phyloP scores from a whole-genome alignment of 192 early-diverging fungal species.

The Endogone sp. region DNA sequence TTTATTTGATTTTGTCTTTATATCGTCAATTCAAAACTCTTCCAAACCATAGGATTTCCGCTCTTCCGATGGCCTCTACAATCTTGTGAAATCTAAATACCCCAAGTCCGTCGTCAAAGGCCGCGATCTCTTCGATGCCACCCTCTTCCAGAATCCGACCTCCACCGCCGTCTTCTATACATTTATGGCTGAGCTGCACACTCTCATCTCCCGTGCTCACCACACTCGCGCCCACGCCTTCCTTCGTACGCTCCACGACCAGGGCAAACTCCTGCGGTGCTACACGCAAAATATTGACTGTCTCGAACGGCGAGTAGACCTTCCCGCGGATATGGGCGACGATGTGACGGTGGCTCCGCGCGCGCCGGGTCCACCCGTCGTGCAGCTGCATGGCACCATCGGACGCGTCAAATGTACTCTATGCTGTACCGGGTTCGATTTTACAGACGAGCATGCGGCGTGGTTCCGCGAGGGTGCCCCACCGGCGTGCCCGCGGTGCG shows the following conservation, averaged over 20 bases:
- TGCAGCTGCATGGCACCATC: slow-evolving; percentile 92
- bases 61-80: slow-evolving; percentile 81
- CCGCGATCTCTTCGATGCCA: slow-evolving; percentile 83
- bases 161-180: slow-evolving; percentile 67
- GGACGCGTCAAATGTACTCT: slow-evolving; percentile 83
- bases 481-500: slow-evolving; percentile 60
- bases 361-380: slow-evolving; percentile 61
- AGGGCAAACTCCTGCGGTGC: slow-evolving; percentile 78
- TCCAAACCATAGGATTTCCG: slow-evolving; percentile 68
- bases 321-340: slow-evolving; percentile 46
- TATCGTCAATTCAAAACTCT: neutral
- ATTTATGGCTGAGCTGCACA: slow-evolving; percentile 86
- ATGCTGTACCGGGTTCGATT: slow-evolving; percentile 68
- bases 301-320: slow-evolving; percentile 72
- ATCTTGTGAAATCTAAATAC: slow-evolving; percentile 72
- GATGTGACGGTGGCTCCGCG: slow-evolving; percentile 27
- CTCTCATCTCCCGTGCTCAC: slow-evolving; percentile 63
- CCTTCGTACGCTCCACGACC: slow-evolving; percentile 69
- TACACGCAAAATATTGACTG: slow-evolving; percentile 99
- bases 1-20: no score
- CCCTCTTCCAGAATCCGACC: slow-evolving; percentile 64
- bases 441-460: slow-evolving; percentile 49
- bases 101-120: slow-evolving; percentile 68
- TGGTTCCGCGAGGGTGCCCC: slow-evolving; percentile 71
- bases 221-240: slow-evolving; percentile 86